Evolutionary conservation across 371 early-diverging fungal species (phyloP).

Genomic region (Actinomortierella ambigua): DNA sequence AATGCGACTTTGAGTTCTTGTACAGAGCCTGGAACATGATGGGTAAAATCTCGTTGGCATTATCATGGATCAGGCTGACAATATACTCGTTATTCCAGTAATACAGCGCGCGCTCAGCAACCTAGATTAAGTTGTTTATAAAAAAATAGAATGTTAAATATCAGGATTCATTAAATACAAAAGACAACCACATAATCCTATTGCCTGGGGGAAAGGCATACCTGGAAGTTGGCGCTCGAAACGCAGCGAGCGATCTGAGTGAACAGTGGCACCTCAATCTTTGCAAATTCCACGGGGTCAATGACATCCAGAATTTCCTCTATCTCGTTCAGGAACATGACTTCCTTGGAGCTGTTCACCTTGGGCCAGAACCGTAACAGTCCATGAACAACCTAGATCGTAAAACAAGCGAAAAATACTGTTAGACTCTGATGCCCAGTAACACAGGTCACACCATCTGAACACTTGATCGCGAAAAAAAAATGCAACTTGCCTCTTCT

Average conservation of each 20-base stretch:
- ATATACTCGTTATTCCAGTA: constrained; percentile 98
- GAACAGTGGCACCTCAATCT: constrained; percentile 88
- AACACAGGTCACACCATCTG: too few species aligned
- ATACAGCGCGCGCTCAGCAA: constrained; percentile 93
- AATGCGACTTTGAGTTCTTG: constrained; percentile 90
- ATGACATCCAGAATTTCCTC: constrained; percentile 96
- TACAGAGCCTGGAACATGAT: constrained; percentile 92
- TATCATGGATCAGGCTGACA: constrained; percentile 90
- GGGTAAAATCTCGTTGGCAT: constrained; percentile 86
- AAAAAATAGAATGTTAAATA: too few species aligned
- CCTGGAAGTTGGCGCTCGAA: constrained; percentile 96
- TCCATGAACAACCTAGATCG: constrained; percentile 73
- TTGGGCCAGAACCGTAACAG: constrained; percentile 97
- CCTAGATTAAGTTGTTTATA: too few species aligned
- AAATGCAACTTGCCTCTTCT: constrained; percentile 62
- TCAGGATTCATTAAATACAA: too few species aligned
- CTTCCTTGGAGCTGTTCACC: constrained; percentile 96
- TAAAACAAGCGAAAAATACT: constrained; percentile 4
- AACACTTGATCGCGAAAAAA: too few species aligned
- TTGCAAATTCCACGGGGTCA: constrained; percentile 85
- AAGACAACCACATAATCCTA: too few species aligned
- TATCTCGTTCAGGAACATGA: constrained; percentile 96
- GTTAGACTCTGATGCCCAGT: too few species aligned
- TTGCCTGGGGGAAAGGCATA: constrained; percentile 18
- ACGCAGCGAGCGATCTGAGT: constrained; percentile 89